Conservation (phyloP, 2,329 filamentous ascomycete genomes). For the Sarocladium oryzae region DNA sequence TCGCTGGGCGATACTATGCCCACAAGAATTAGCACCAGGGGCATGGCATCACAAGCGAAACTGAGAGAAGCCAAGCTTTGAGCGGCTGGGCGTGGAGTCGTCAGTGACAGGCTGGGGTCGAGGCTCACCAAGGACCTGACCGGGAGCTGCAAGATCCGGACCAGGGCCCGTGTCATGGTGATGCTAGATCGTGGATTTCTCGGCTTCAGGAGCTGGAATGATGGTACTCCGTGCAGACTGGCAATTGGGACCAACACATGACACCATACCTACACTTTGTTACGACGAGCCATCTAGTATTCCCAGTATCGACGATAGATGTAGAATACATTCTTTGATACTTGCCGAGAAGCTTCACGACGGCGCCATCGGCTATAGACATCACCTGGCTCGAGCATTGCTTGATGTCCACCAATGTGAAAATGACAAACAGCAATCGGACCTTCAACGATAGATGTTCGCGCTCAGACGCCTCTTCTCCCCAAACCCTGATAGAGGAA, state of each 20-base stretch:
- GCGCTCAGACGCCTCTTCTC: no score
- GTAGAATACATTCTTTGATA: neutral
- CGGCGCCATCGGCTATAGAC: no score
- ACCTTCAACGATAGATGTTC: no score
- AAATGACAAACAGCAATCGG: no score
- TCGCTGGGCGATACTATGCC: neutral
- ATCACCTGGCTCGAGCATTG: no score
- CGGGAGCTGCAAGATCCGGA: constrained; percentile 4
- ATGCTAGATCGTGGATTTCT: neutral
- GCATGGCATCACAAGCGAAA: neutral
- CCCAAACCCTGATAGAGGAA: no score
- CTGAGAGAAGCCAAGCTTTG: constrained; percentile 1
- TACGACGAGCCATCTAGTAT: no score
- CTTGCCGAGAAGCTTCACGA: neutral
- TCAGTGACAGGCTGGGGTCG: constrained; percentile 1
- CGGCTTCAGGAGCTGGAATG: neutral
- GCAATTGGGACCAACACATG: no score
- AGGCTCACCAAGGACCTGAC: neutral
- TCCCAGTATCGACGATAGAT: no score
- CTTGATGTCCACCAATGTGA: no score
- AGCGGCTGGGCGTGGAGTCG: constrained; percentile 1
- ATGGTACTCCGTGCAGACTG: no score
- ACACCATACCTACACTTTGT: no score
- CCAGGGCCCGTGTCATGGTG: neutral
- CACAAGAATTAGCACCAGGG: neutral